A percentile compares a stretch with the other conserved stretches of the same genome.
These are phyloP conservation scores for Rubia peregrina DNA, from an alignment of 305 asterid species.

Conservation along the genomic window DNA sequence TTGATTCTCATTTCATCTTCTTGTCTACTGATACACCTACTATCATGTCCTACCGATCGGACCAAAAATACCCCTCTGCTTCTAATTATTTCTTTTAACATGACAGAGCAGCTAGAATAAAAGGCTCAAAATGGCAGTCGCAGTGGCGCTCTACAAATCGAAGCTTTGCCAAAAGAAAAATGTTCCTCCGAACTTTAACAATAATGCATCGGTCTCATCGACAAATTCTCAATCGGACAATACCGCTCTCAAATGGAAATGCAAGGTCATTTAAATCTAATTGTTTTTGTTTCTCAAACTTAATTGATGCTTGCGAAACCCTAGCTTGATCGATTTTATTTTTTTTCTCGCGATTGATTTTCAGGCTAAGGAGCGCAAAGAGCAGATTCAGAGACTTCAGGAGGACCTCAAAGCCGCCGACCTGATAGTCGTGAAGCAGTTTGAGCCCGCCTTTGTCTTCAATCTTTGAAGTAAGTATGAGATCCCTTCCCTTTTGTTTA, in stretches of 20 bases:
- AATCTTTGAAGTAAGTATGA: too few relatives aligned
- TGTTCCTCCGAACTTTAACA: not conserved
- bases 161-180: not conserved
- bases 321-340: not conserved
- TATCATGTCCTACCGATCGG: too few relatives aligned
- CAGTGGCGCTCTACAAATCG: constrained; percentile 6
- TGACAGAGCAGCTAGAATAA: not conserved
- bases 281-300: not conserved
- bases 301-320: not conserved
- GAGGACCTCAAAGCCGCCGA: too few relatives aligned
- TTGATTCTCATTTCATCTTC: too few relatives aligned
- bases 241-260: constrained; percentile 6
- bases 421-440: too few relatives aligned
- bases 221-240: not conserved
- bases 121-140: constrained; percentile 6
- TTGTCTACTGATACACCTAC: too few relatives aligned
- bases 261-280: not conserved
- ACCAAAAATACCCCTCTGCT: too few relatives aligned
- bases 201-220: not conserved
- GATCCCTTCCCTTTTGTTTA: too few relatives aligned
- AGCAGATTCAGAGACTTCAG: too few relatives aligned
- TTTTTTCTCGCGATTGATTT: not conserved
- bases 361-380: too few relatives aligned
- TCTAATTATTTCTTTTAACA: too few relatives aligned
- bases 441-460: too few relatives aligned